phyloP scores from a whole-genome alignment of 2,329 filamentous ascomycete species.

The Cadophora gregata region DNA sequence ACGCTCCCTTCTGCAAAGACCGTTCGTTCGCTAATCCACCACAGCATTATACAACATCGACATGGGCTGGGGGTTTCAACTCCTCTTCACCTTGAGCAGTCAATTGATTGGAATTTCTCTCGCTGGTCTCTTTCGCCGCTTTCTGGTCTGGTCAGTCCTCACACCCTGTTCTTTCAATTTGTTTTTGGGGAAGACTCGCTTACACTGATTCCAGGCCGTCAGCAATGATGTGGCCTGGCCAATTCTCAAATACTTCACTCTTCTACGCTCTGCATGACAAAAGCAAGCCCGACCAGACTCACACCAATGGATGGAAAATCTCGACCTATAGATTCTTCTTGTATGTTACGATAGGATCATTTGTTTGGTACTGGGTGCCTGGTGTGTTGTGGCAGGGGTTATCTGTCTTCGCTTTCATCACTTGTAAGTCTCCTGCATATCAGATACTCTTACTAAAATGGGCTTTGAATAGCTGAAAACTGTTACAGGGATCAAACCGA shows the following conservation, averaged over 20 bases:
- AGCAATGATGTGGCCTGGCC: conserved; percentile 37
- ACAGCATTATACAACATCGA: conserved; percentile 70
- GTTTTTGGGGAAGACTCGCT: neutral
- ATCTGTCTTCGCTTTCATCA: conserved; percentile 73
- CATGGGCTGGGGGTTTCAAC: conserved; percentile 63
- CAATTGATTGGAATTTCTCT: conserved; percentile 68
- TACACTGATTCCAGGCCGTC: conserved; percentile 27
- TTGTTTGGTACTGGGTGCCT: conserved; percentile 60
- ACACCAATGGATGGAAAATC: conserved; percentile 61
- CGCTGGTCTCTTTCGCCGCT: conserved; percentile 64
- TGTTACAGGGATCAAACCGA: conserved; percentile 67
- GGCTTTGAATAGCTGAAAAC: neutral
- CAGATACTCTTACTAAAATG: neutral
- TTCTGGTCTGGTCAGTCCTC: conserved; percentile 52
- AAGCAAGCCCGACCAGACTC: conserved; percentile 55
- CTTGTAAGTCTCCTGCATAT: conserved; percentile 67
- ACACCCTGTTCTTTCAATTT: no score
- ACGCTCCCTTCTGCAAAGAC: neutral
- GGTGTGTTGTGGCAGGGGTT: conserved; percentile 71
- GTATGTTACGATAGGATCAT: conserved; percentile 50
- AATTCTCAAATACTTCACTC: conserved; percentile 32
- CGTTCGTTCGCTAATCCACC: conserved; percentile 42
- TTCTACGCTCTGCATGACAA: conserved; percentile 63
- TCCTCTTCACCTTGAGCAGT: conserved; percentile 64
- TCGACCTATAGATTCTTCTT: conserved; percentile 48